These are phyloP conservation scores for Pyrus hybrid DNA, from an alignment of 331 rosid genomes.

Conservation along the genomic window DNA sequence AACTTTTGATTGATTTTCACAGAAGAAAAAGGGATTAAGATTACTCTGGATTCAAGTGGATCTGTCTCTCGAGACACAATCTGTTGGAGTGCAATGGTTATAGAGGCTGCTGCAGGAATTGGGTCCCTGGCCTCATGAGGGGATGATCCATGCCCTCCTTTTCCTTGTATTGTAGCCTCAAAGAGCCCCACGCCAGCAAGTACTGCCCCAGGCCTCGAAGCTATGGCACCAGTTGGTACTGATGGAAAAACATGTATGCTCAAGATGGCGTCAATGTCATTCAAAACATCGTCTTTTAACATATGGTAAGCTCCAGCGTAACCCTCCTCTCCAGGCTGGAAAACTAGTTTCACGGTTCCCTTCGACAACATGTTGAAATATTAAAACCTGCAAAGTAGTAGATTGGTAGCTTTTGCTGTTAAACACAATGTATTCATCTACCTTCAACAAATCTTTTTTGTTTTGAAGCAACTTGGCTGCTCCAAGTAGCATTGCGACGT, in stretches of 20 bases:
- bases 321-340: constrained; percentile 37
- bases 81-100: constrained; percentile 32
- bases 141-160: constrained; percentile 32
- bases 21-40: background rate
- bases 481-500: too few relatives aligned
- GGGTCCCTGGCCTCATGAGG: constrained; percentile 34
- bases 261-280: constrained; percentile 27
- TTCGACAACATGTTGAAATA: background rate
- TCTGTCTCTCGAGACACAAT: constrained; percentile 28
- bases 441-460: constrained; percentile 19
- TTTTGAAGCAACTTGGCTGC: background rate
- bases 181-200: constrained; percentile 32
- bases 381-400: background rate
- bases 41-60: constrained; percentile 36
- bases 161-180: constrained; percentile 20
- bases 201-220: constrained; percentile 26
- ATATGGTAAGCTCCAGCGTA: constrained; percentile 35
- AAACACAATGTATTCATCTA: background rate
- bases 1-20: background rate
- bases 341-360: constrained; percentile 39
- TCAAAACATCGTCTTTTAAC: constrained; percentile 20
- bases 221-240: constrained; percentile 22
- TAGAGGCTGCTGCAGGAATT: constrained; percentile 22
- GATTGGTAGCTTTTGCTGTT: background rate
- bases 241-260: constrained; percentile 31